These are phyloP conservation scores for Copromyces sp. DNA, from an alignment of 495 filamentous ascomycete species.

Conservation along the genomic window DNA sequence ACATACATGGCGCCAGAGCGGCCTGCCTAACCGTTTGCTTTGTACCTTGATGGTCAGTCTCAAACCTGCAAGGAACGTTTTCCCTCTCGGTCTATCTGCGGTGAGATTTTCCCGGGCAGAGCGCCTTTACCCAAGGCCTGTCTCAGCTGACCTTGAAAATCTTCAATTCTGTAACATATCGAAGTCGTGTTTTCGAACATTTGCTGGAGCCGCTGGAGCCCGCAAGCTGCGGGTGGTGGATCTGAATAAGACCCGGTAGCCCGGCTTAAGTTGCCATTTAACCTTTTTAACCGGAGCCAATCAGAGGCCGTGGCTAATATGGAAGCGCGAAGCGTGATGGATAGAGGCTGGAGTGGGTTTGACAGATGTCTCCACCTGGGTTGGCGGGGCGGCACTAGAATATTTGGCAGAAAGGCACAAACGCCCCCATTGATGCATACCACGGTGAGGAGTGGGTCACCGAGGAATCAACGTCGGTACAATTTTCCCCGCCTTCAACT, in stretches of 20 bases:
- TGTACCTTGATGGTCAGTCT: neutral
- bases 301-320: slow-evolving; percentile 22
- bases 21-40: neutral
- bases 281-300: slow-evolving; percentile 19
- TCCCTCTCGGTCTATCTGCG: neutral
- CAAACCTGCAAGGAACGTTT: neutral
- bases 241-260: slow-evolving; percentile 22
- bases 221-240: neutral
- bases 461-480: neutral
- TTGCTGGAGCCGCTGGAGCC: slow-evolving; percentile 4
- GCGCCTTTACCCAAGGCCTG: neutral
- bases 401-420: neutral
- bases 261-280: slow-evolving; percentile 22
- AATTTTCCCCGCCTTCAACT: neutral
- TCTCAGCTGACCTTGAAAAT: neutral
- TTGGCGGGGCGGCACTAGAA: neutral
- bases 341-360: neutral
- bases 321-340: neutral
- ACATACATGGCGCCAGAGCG: neutral
- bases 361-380: neutral
- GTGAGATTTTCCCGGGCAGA: neutral
- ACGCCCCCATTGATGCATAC: slow-evolving; percentile 3
- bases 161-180: neutral
- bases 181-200: neutral
- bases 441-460: slow-evolving; percentile 1